Evolutionary conservation across 2,329 filamentous ascomycete genomes (phyloP).

Genomic region (Canariomyces notabilis): DNA sequence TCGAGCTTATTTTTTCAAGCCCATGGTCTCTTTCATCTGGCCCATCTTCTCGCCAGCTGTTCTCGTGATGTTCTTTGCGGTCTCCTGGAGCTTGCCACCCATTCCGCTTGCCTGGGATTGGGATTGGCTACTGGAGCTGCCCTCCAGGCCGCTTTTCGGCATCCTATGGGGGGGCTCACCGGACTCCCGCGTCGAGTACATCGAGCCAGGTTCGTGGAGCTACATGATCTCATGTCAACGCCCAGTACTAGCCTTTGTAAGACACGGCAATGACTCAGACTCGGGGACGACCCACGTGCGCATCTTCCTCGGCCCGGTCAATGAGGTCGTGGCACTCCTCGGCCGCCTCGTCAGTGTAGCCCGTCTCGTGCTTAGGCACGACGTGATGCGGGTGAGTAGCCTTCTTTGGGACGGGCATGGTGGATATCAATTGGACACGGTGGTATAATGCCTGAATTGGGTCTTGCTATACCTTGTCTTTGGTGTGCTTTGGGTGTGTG

Average conservation of each 20-base stretch:
- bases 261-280: not conserved
- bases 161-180: slow-evolving; percentile 10
- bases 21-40: slow-evolving; percentile 17
- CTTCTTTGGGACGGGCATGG: slow-evolving; percentile 2
- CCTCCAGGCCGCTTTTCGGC: slow-evolving; percentile 16
- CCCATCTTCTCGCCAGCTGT: slow-evolving; percentile 13
- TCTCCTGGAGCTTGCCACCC: slow-evolving; percentile 9
- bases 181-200: slow-evolving; percentile 13
- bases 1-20: slow-evolving; percentile 13
- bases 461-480: not conserved
- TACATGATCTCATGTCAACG: not conserved
- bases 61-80: slow-evolving; percentile 9
- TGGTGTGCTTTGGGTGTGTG: not conserved
- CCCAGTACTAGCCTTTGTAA: not conserved
- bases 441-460: not conserved
- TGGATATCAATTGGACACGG: not conserved
- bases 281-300: slow-evolving; percentile 17
- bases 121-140: slow-evolving; percentile 1
- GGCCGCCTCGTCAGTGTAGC: slow-evolving; percentile 23
- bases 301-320: slow-evolving; percentile 24
- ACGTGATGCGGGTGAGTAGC: slow-evolving; percentile 16
- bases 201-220: slow-evolving; percentile 22
- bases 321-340: slow-evolving; percentile 25
- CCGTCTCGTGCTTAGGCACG: slow-evolving; percentile 17
- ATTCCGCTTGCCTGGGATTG: no score